A percentile compares a stretch with the other conserved stretches of the same genome.
Evolutionary conservation across 768 basidiomycete species (phyloP).

Genomic region (Trametes cinnabarina): DNA sequence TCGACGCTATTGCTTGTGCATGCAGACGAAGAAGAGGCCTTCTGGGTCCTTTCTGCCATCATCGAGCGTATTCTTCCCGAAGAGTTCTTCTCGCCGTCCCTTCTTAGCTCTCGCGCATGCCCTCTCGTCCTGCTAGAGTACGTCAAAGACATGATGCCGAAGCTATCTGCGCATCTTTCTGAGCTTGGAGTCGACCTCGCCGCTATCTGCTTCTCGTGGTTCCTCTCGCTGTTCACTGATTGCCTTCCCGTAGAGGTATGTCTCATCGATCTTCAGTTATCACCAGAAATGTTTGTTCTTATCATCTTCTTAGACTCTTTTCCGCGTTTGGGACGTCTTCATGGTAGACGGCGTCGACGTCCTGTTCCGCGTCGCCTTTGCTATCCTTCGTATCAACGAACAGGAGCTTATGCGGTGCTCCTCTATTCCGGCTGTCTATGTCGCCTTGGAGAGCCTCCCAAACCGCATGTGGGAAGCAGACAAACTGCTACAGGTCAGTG

Average conservation of each 20-base stretch:
- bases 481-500: constrained; percentile 77
- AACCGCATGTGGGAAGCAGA: constrained; percentile 94
- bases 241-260: constrained; percentile 91
- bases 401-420: constrained; percentile 79
- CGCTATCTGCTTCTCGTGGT: constrained; percentile 98
- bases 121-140: constrained; percentile 89
- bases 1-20: constrained; percentile 92
- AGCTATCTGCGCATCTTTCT: constrained; percentile 70
- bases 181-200: constrained; percentile 86
- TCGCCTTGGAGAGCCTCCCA: constrained; percentile 84
- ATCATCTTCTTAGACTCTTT: constrained; percentile 63
- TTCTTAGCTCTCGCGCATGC: constrained; percentile 91
- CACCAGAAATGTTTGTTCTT: neutral
- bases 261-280: neutral
- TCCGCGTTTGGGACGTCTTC: constrained; percentile 95
- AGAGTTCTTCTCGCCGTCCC: constrained; percentile 90
- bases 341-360: constrained; percentile 91
- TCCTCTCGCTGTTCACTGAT: constrained; percentile 92
- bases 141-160: constrained; percentile 73
- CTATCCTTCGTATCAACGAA: constrained; percentile 82
- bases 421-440: constrained; percentile 86
- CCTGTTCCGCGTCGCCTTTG: constrained; percentile 85
- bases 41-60: constrained; percentile 90
- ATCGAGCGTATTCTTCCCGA: constrained; percentile 86
- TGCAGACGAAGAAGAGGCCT: constrained; percentile 95